Conservation (phyloP, 441 rosid species). For the Erysimum cheiri region DNA sequence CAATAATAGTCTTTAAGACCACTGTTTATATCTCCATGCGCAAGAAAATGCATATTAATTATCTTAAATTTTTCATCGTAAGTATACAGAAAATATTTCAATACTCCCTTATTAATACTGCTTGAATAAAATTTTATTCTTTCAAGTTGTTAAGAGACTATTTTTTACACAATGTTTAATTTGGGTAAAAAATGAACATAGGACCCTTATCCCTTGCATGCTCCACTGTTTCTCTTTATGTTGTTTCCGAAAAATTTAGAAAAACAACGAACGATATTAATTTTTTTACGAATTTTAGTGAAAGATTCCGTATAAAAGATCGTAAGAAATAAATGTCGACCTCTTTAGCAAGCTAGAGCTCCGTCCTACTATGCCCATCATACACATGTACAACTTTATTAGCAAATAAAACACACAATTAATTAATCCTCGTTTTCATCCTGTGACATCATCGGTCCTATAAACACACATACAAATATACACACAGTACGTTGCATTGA, state of each 20-base stretch:
- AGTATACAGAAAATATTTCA: not conserved
- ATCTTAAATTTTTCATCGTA: not conserved
- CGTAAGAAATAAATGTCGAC: conserved; percentile 10
- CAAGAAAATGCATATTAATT: conserved; percentile 1
- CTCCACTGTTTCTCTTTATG: not conserved
- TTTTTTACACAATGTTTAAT: no score
- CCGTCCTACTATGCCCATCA: not conserved
- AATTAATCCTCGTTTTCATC: not conserved
- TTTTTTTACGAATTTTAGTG: conserved; percentile 6
- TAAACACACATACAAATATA: not conserved
- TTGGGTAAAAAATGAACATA: not conserved
- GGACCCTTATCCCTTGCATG: conserved; percentile 32
- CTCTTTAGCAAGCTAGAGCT: not conserved
- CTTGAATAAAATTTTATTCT: not conserved
- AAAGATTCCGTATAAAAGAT: conserved; percentile 31
- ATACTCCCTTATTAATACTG: not conserved
- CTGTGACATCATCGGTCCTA: not conserved
- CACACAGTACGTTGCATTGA: conserved; percentile 1
- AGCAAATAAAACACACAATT: not conserved
- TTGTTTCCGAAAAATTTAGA: not conserved
- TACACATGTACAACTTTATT: not conserved
- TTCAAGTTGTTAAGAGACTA: not conserved
- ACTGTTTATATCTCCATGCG: conserved; percentile 34
- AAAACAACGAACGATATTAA: not conserved
- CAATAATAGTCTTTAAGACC: conserved; percentile 18